Base-by-base conservation (phyloP, 2,329 filamentous ascomycete genomes). In the Fusarium graminum region DNA sequence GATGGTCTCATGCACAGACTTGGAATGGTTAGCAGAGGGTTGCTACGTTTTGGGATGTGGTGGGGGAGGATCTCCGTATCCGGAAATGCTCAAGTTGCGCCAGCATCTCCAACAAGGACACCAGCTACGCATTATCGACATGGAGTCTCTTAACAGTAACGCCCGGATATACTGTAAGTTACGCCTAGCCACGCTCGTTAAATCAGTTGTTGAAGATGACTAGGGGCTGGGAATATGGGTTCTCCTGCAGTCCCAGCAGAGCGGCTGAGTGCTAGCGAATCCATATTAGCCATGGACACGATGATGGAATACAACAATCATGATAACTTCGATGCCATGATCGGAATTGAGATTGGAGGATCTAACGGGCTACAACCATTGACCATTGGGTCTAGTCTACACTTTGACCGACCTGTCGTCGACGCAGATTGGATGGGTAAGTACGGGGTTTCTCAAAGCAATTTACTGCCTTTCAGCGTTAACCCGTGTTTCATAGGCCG, bases 321-420 rank as follows among this genome's bases (percentile, higher is more conserved):
- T 8, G 25, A 34, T 1, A 30, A 1, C 3, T 32, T 68, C 7
- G 50, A 60, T 0, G 64, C 64, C 0, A 50, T 68, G 9, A 65
- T 68, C 52, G 58, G 64, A 2, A 5, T 69, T 1, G 66, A 69
- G 1, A 65, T 69, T 3, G 66, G 66, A 12, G 66, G 66, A 7
- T 54, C 61, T 1, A 69, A 68, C 2, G 64, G 66, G 1, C 46
- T 69, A 51, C 45, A 63, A 0, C 50, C 61, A 0, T 40, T 65
- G 8, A 54, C 53, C 5, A 45, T 50, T 0, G 64, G 57, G 4
- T 55, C 52, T 9, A 34, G 29, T 0, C 38, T 41, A 1, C 43
- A 46, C 22, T 55, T 55, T n/a, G 7, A 55, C 3, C 49, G 51
- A 0, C 64, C 66, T 0, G 51, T 65, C 0, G 39, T 68, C 9